Evolutionary conservation across 208 protist species (phyloP), one percentile per base, ranked within the genome.

Genomic region (Balamuthia mandrillaris): DNA sequence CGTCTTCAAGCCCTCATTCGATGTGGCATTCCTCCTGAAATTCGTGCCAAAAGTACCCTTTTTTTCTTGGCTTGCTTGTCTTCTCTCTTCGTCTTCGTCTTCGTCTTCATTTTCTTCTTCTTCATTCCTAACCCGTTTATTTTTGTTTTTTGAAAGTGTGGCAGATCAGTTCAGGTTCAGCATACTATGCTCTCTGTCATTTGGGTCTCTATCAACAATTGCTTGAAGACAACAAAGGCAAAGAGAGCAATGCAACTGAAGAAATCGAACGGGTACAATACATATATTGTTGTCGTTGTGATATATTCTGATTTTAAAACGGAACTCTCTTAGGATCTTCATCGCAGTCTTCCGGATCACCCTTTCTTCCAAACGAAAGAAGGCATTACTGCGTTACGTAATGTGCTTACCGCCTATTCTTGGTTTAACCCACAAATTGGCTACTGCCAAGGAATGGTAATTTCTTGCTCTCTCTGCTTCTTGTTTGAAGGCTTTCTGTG

Each of bases 281-380:
- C 12, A 12, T 68, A 12, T 16, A 29, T 12, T 18, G 18, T 29
- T 24, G 12, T 35, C 18, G 14, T 68, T 24, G 29, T 18, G 14
- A 12, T 16, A 37, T 68, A 14, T 12, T 82, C 27, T 9, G 5
- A 7, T 63, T 63, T 52, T 24, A 60, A 27, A 41, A 16, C n/a
- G 44, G 78, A 87, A 35, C 83, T 86, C 56, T 58, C 70, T 29
- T 86, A 90, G n/a, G 87, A 90, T 85, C 9, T 90, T 18, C 44
- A 83, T 18, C 29, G 87, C 35, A 85, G 51, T 21, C 87, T 90
- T 5, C 87, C 87, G 14, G 83, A 90, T n/a, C 87, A 90, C 44
- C 54, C 87, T 12, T 86, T 70, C 24, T 90, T 51, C 44, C 68
- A 56, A 16, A 44, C 3, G 35, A 39, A 82, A 35, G 1, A 68